Evolutionary conservation across 139 green algal genomes (phyloP), one percentile per base, ranked within the genome.

Genomic region (Haematococcus sp.): DNA sequence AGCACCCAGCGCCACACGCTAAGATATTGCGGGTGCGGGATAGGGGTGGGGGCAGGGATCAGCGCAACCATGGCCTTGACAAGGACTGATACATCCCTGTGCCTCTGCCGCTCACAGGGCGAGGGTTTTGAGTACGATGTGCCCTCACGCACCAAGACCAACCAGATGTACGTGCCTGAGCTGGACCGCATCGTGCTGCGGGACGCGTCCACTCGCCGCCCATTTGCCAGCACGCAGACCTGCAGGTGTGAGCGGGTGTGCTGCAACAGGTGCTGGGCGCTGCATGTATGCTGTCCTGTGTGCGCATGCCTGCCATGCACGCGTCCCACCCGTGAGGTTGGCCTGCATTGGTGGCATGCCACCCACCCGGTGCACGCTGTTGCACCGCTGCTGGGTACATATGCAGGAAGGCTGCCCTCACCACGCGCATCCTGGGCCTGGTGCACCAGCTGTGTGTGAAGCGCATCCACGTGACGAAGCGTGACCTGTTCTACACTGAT

Each of bases 401-500:
- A 5, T 73, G 7, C 52, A 65, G 66, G 73, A 85, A 95, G 78
- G 81, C 92, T 0, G 91, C 93, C 63, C 90, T 97, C 82, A 97
- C 89, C 35, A 92, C 93, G 0, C 88, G 94, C 70, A 94, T 98
- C 43, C 77, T 98, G 73, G 84, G 92, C 59, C 89, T 98, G 44
- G 86, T 97, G 34, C 89, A 97, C 76, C 83, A 93, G 76, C 86
- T 96, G 79, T 89, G 87, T 76, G 72, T 46, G 33, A 93, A 92
- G 76, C 77, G 84, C 71, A 96, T 96, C 63, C 88, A 94, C 74
- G 90, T 95, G 31, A 97, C 93, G 34, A 97, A 97, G 84, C 90
- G 93, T 67, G 93, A 97, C 70, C 84, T 98, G 11, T 98, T 98
- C 84, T 98, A 98, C 89, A 98, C 94, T 15, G 94, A 98, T 65